Percentiles rank a stretch among this genome's conserved stretches.
These are phyloP conservation scores for Agaricus subrufescens DNA, from an alignment of 768 basidiomycete species.

Conservation along the genomic window DNA sequence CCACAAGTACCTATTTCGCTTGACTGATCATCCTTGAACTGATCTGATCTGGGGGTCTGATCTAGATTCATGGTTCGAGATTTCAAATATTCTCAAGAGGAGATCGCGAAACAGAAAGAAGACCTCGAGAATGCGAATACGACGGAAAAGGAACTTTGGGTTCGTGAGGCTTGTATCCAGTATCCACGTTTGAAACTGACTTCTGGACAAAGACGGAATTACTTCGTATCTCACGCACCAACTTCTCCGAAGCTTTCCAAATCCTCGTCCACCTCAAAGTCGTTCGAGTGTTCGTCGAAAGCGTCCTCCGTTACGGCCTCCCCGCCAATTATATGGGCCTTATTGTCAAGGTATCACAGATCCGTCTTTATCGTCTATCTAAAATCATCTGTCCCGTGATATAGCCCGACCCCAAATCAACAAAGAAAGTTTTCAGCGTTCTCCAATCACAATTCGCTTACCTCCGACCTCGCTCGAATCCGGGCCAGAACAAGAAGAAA, in stretches of 20 bases:
- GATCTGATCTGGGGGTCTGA: background rate
- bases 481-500: constrained; percentile 39
- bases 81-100: constrained; percentile 83
- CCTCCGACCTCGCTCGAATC: constrained; percentile 66
- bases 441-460: constrained; percentile 80
- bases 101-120: constrained; percentile 72
- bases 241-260: constrained; percentile 96
- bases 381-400: background rate
- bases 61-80: constrained; percentile 90
- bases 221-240: constrained; percentile 83
- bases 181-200: constrained; percentile 3
- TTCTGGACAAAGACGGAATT: constrained; percentile 72
- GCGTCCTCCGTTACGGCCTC: constrained; percentile 90
- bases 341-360: constrained; percentile 59
- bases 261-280: constrained; percentile 92
- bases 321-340: constrained; percentile 88
- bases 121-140: constrained; percentile 76
- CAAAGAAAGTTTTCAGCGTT: constrained; percentile 70
- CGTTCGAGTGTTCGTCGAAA: constrained; percentile 88
- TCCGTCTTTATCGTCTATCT: background rate
- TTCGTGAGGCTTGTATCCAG: constrained; percentile 29
- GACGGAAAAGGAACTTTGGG: constrained; percentile 97
- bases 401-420: constrained; percentile 83
- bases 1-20: constrained; percentile 62
- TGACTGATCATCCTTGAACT: background rate